Evolutionary conservation across 352 stramenopile genomes (phyloP), one percentile per base, ranked within the genome.

Genomic region (Globisporangium recalcitrans): DNA sequence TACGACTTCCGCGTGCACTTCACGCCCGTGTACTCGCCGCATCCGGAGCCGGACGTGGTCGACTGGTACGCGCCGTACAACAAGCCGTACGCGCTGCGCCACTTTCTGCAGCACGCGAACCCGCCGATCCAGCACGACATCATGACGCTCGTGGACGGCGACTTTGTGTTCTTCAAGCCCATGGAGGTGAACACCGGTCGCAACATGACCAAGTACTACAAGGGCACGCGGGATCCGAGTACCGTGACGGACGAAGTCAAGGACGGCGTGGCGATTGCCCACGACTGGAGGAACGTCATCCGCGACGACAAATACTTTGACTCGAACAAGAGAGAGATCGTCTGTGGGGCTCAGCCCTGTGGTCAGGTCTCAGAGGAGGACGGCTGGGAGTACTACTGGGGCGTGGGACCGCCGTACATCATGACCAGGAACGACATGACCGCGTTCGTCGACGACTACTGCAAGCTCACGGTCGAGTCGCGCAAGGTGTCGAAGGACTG

Each of bases 371-470:
- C 16, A 0, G 9, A 48, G 5, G 68, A 67, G 2, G 68, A 70
- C 6, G 64, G 60, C 13, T 49, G 47, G n/a, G 68, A 74, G 55
- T 65, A 68, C 62, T 74, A 74, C 58, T 58, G 34, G 19, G 63
- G 68, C 16, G 14, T 52, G 1, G 69, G 69, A 0, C 65, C 69
- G 49, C 69, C 66, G 46, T 75, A 75, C 55, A 73, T 75, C 22
- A 75, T 87, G 58, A 68, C 69, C 21, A 58, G 48, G 31, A 49
- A 64, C 62, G 69, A 75, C 52, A 62, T 68, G 47, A 11, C 42
- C 2, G 13, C 24, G 16, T 57, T 77, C 11, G 40, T 77, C 14
- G 65, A 77, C 49, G 67, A 72, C 52, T 77, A 77, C 52, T 71
- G 60, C 55, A 40, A 52, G 9, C 64, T 71, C 24, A 54, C 62